Evolutionary conservation across 2,329 filamentous ascomycete species (phyloP), one percentile per base, ranked within the genome.

Genomic region (Microdochium paspali): DNA sequence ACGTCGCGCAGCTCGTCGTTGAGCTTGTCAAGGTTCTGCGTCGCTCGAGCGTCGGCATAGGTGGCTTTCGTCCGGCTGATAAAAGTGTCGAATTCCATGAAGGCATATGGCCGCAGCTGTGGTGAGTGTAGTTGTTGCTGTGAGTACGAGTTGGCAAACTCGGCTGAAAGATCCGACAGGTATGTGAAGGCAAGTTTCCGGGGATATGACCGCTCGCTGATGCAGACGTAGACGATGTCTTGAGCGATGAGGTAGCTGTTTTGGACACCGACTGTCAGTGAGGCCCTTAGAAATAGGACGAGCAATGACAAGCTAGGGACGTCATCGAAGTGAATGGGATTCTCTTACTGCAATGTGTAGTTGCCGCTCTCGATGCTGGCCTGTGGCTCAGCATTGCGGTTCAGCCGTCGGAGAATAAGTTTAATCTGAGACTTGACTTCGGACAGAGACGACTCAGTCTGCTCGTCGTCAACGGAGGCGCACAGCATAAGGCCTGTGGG

Each of bases 151-250:
- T 82, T 90, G 53, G 83, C 83, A 75, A 98, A 98, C 73, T 98
- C 93, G 66, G 81, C 79, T 50, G 87, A 80, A 47, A 98, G 79
- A 72, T 98, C 93, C 58, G 88, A 82, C 51, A 98, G 89, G 77
- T 97, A 98, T 51, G 91, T 96, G 69, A 98, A 95, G 61, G 94
- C 91, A 44, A 98, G 86, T 70, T 98, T 97, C 68, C 93, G 91
- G 49, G 93, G 91, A 74, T 97, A 98, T 48, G 88, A 88, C 49
- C 82, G 79, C 67, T 96, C 90, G 74, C 87, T 90, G 68, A 98
- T 91, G 74, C 87, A 90, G 58, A 97, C 77, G 74, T 95, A 97
- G 70, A 90, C 84, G 56, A 98, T 77, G 58, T 87, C 84, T 61
- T 82, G 76, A 59, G 85, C 75, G 69, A 98, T 87, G 53, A 91